Evolutionary conservation across 2,329 filamentous ascomycete species (phyloP).

Genomic region (Paramyrothecium roridum): DNA sequence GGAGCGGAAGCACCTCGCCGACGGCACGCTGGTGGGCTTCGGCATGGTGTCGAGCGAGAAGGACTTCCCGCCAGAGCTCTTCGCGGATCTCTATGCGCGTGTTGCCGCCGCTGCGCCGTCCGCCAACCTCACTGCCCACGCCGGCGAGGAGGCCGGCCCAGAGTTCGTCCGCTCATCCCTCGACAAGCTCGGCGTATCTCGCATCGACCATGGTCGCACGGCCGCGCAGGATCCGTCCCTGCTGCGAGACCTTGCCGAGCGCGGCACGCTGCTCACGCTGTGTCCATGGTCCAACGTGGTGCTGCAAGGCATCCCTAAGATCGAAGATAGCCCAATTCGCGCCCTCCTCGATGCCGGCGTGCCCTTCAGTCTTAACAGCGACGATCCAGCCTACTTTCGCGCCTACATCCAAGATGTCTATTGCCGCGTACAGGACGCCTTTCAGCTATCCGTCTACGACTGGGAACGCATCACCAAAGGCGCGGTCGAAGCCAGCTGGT

Average conservation of each 20-base stretch:
- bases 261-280: slow-evolving; percentile 62
- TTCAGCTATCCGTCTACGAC: slow-evolving; percentile 58
- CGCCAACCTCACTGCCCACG: slow-evolving; percentile 67
- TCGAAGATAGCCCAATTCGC: slow-evolving; percentile 50
- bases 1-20: slow-evolving; percentile 38
- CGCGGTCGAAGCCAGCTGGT: slow-evolving; percentile 69
- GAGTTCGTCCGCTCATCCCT: slow-evolving; percentile 64
- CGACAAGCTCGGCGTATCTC: slow-evolving; percentile 56
- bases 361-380: slow-evolving; percentile 69
- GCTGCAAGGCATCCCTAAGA: slow-evolving; percentile 18
- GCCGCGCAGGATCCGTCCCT: slow-evolving; percentile 58
- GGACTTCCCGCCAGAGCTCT: slow-evolving; percentile 55
- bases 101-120: slow-evolving; percentile 44
- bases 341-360: slow-evolving; percentile 62
- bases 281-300: slow-evolving; percentile 72
- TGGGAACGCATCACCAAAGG: slow-evolving; percentile 63
- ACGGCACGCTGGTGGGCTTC: slow-evolving; percentile 57
- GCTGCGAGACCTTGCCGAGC: slow-evolving; percentile 52
- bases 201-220: slow-evolving; percentile 74
- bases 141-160: slow-evolving; percentile 70
- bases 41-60: slow-evolving; percentile 66
- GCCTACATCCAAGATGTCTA: slow-evolving; percentile 72
- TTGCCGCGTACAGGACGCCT: slow-evolving; percentile 70
- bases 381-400: slow-evolving; percentile 74
- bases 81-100: slow-evolving; percentile 55